Base-by-base conservation (phyloP, 495 filamentous ascomycete genomes). In the Achaetomiella virescens region DNA sequence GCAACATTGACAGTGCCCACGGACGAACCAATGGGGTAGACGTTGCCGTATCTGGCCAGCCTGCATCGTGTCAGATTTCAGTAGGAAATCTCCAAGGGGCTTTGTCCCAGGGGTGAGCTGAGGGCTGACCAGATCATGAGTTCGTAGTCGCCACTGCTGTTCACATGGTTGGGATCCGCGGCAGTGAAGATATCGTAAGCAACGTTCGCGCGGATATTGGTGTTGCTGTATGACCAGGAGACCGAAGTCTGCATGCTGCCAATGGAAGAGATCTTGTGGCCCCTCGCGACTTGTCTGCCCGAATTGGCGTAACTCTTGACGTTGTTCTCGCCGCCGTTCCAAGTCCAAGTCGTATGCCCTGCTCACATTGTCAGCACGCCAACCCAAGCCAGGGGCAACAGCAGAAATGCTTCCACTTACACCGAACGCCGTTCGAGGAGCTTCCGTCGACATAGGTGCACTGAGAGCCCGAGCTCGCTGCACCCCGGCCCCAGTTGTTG, bases 121-220 rank as follows among this genome's bases (percentile, higher is more conserved):
- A 17, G 1, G 62, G n/a, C 69, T 55, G 55, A 77, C 74, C 75
- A 79, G 18, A 79, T 71, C 76, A 78, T 78, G 24, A 79, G 55
- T 54, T 79, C 75, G 54, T 75, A 78, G 46, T 79, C 74, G 15
- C 75, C 75, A 33, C 70, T 68, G 42, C 59, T 72, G 2, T 66
- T 78, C 12, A 48, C 61, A 56, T 78, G 75, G 41, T 75, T 70
- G 14, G 66, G 68, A 56, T 78, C 69, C 5, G 70, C 65, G 0
- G 74, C 69, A 1, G 75, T 79, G 57, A 79, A 79, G 18, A 78
- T 55, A 54, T 78, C 75, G 47, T 78, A 78, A 0, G 75, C 68
- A 8, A 79, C 75, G 60, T 79, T 70, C 11, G 73, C 73, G 7
- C 60, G 59, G 57, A 77, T 65, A 48, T 69, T 61, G 46, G 55